These are phyloP conservation scores for Ligustrum vulgare DNA, from an alignment of 257 asterid species.

Conservation along the genomic window DNA sequence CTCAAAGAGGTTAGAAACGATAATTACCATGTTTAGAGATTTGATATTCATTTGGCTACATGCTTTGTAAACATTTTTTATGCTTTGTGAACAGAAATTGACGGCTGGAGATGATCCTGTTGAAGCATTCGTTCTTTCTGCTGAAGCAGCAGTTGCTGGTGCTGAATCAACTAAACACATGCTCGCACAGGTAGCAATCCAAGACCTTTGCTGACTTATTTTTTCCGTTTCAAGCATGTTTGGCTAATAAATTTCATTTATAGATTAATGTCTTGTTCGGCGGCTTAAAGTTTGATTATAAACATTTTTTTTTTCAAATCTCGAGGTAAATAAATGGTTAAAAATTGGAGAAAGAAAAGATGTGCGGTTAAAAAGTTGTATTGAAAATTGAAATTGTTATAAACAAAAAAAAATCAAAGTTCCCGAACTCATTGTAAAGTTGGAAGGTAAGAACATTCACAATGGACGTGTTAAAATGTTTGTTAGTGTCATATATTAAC, in stretches of 20 bases:
- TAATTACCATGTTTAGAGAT: background rate
- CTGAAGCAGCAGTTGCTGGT: conserved; percentile 86
- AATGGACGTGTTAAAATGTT: no score
- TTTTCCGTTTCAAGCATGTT: background rate
- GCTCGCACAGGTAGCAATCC: conserved; percentile 75
- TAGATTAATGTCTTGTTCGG: no score
- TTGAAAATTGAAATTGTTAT: no score
- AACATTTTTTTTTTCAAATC: no score
- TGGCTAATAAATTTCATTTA: background rate
- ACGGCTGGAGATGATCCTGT: conserved; percentile 77
- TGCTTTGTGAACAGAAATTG: conserved; percentile 59
- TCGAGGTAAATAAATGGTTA: no score
- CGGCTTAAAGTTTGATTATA: no score
- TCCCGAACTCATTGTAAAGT: no score
- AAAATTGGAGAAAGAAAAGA: no score
- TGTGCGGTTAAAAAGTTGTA: no score
- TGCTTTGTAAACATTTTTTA: conserved; percentile 4
- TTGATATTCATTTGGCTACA: conserved; percentile 9
- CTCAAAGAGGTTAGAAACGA: conserved; percentile 69
- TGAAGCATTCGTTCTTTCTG: conserved; percentile 67
- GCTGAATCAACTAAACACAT: conserved; percentile 86
- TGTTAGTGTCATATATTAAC: no score
- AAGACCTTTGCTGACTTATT: background rate
- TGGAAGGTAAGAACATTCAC: no score
- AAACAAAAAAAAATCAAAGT: no score